Evolutionary conservation across 768 basidiomycete species (phyloP).

Genomic region (Termitomyces sp.): DNA sequence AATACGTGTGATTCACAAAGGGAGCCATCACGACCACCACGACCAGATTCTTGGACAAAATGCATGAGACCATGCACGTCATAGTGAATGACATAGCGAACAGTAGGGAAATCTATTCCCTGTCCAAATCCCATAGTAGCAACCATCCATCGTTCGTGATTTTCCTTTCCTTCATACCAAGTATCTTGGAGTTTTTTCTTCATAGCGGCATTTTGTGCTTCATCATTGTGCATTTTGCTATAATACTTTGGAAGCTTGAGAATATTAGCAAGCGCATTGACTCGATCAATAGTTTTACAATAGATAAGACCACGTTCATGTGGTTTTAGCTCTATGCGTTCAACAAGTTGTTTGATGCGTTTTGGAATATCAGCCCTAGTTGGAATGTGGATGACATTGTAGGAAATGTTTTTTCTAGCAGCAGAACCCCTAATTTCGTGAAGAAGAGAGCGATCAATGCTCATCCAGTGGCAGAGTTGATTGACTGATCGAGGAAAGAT

Average conservation of each 20-base stretch:
- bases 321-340: background rate
- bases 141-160: background rate
- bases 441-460: background rate
- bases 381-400: background rate
- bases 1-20: background rate
- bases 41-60: background rate
- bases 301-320: background rate
- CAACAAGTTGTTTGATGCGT: background rate
- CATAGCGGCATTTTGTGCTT: background rate
- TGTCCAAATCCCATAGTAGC: background rate
- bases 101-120: background rate
- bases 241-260: background rate
- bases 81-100: background rate
- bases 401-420: background rate
- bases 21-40: background rate
- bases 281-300: background rate
- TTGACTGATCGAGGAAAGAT: background rate
- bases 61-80: background rate
- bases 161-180: background rate
- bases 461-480: background rate
- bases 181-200: background rate
- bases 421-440: background rate
- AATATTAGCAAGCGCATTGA: background rate
- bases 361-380: background rate
- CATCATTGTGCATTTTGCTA: background rate